Evolutionary conservation across 768 basidiomycete genomes (phyloP).

Genomic region (Chiua virens): DNA sequence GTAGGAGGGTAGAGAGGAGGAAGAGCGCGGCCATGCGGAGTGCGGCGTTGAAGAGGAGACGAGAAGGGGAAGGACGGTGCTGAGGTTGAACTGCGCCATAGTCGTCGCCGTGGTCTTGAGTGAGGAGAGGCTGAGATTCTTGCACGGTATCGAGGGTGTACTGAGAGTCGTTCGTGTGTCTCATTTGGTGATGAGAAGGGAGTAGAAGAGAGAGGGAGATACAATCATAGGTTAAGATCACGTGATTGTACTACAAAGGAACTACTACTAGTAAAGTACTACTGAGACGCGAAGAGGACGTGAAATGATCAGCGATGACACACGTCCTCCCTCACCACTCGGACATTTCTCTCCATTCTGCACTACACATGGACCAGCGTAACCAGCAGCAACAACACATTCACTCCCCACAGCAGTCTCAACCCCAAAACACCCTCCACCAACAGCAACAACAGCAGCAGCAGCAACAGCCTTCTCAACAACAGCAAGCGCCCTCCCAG

Average conservation of each 20-base stretch:
- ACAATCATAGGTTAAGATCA: constrained; percentile 7
- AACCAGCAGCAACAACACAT: constrained; percentile 45
- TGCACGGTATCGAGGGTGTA: constrained; percentile 69
- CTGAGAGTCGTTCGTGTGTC: constrained; percentile 40
- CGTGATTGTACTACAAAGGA: constrained; percentile 27
- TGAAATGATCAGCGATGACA: constrained; percentile 37
- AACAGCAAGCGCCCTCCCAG: constrained; percentile 35
- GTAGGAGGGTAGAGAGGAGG: constrained; percentile 59
- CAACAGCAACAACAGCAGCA: constrained; percentile 36
- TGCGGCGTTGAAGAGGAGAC: constrained; percentile 74
- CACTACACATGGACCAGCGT: constrained; percentile 68
- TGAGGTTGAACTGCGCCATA: constrained; percentile 55
- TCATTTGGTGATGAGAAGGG: constrained; percentile 5
- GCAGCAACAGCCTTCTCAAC: constrained; percentile 27
- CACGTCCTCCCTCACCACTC: constrained; percentile 49
- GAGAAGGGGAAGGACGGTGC: constrained; percentile 41
- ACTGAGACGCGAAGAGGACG: constrained; percentile 10
- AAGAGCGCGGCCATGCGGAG: constrained; percentile 85
- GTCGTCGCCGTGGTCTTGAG: constrained; percentile 30
- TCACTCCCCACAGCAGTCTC: constrained; percentile 10
- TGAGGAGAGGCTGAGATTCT: constrained; percentile 31
- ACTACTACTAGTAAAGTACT: too few species aligned
- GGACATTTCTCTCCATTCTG: constrained; percentile 56
- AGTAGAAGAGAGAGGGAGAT: neutral
- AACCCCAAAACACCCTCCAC: constrained; percentile 15